Percentiles rank a stretch among this genome's conserved stretches.
Evolutionary conservation across 2,329 filamentous ascomycete species (phyloP).

Genomic region (Fusarium siculi): DNA sequence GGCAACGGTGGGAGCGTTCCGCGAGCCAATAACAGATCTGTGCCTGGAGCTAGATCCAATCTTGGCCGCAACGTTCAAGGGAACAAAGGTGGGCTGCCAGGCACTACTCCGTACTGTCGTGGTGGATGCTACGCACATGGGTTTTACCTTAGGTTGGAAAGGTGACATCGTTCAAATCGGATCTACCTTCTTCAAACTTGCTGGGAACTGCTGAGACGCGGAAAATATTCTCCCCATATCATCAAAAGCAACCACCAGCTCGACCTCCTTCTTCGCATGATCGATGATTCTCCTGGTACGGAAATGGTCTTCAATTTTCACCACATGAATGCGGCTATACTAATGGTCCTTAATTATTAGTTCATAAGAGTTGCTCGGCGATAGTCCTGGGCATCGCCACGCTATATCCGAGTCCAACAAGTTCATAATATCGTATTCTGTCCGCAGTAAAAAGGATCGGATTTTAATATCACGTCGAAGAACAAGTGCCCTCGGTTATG

Average conservation of each 20-base stretch:
- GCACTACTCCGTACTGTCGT: not conserved
- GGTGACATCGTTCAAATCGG: conserved; percentile 44
- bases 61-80: conserved; percentile 26
- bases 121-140: conserved; percentile 22
- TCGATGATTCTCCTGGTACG: not conserved
- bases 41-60: conserved; percentile 51
- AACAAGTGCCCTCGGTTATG: not conserved
- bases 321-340: not conserved
- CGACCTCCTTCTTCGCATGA: conserved; percentile 2
- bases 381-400: conserved; percentile 10
- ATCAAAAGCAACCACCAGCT: conserved; percentile 14
- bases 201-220: conserved; percentile 22
- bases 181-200: conserved; percentile 33
- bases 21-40: conserved; percentile 54
- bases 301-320: not conserved
- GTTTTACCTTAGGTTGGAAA: conserved; percentile 26
- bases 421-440: conserved; percentile 10
- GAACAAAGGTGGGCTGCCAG: conserved; percentile 26
- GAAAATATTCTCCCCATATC: conserved; percentile 33
- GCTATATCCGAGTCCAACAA: conserved; percentile 23
- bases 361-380: not conserved
- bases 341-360: not conserved
- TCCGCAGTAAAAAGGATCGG: conserved; percentile 1
- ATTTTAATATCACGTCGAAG: not conserved
- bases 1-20: conserved; percentile 40